phyloP scores from a whole-genome alignment of 768 basidiomycete species.

The Tulasnella sp. region DNA sequence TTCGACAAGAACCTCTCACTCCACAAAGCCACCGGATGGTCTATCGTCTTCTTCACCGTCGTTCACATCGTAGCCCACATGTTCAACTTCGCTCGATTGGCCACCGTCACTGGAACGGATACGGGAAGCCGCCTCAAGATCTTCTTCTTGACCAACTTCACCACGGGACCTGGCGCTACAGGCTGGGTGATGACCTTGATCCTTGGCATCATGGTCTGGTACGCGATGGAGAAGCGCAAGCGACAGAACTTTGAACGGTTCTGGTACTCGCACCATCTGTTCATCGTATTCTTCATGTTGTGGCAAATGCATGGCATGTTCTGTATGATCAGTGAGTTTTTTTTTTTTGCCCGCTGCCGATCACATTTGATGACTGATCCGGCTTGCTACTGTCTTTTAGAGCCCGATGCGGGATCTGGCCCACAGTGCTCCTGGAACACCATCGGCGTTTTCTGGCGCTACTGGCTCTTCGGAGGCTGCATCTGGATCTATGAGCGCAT shows the following conservation, averaged over 20 bases:
- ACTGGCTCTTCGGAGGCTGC: slow-evolving; percentile 79
- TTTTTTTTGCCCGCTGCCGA: neutral
- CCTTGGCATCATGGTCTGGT: slow-evolving; percentile 29
- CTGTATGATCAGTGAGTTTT: slow-evolving; percentile 62
- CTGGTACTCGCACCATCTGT: slow-evolving; percentile 84
- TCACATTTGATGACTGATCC: neutral
- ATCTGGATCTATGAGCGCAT: slow-evolving; percentile 84
- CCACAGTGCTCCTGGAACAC: slow-evolving; percentile 78
- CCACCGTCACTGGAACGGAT: slow-evolving; percentile 56
- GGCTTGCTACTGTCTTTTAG: slow-evolving; percentile 10
- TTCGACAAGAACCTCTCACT: slow-evolving; percentile 91
- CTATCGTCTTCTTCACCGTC: slow-evolving; percentile 64
- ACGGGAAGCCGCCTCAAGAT: slow-evolving; percentile 75
- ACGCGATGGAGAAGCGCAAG: slow-evolving; percentile 69
- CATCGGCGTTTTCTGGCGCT: slow-evolving; percentile 94
- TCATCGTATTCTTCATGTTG: slow-evolving; percentile 82
- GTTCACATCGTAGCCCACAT: slow-evolving; percentile 75
- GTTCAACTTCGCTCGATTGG: slow-evolving; percentile 14
- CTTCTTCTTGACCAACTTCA: slow-evolving; percentile 15
- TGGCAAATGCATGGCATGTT: slow-evolving; percentile 98
- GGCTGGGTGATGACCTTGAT: slow-evolving; percentile 39
- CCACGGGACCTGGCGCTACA: slow-evolving; percentile 36
- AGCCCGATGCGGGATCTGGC: slow-evolving; percentile 59
- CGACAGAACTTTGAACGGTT: slow-evolving; percentile 76
- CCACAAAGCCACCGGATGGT: slow-evolving; percentile 79